Evolutionary conservation across 2,329 filamentous ascomycete genomes (phyloP).

Genomic region (Xylaria sp.): DNA sequence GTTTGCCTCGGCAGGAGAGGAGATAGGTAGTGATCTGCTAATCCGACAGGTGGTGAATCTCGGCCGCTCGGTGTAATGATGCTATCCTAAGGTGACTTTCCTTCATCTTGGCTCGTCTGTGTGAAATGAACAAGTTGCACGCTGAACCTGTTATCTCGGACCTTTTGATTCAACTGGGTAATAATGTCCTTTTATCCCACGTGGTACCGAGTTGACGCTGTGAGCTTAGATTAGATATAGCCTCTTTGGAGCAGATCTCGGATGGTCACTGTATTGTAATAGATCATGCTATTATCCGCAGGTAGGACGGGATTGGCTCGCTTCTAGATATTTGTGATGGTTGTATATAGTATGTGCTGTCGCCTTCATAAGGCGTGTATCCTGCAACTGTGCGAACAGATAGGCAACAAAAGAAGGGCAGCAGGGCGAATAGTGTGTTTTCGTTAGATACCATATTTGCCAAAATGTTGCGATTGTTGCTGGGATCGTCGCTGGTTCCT

Average conservation of each 20-base stretch:
- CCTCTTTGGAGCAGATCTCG: conserved; percentile 21
- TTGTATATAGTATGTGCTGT: conserved; percentile 16
- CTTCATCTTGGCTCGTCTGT: background rate
- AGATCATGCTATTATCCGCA: conserved; percentile 21
- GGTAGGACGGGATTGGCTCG: conserved; percentile 30
- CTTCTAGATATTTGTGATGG: conserved; percentile 3
- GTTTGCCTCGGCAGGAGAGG: background rate
- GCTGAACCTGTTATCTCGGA: conserved; percentile 9
- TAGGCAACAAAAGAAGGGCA: background rate
- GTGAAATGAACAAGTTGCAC: background rate
- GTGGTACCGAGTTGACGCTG: conserved; percentile 2
- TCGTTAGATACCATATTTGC: background rate
- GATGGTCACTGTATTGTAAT: conserved; percentile 27
- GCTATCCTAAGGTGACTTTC: background rate
- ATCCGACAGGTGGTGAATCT: conserved; percentile 41
- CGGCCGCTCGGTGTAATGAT: conserved; percentile 43
- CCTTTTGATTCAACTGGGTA: conserved; percentile 10
- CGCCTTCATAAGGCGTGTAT: background rate
- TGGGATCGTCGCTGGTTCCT: conserved; percentile 39
- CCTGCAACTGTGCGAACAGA: background rate
- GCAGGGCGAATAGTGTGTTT: conserved; percentile 10
- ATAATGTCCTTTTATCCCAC: conserved; percentile 29
- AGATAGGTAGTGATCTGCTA: background rate
- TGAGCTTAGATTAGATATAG: background rate
- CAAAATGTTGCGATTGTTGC: conserved; percentile 36